Base-by-base conservation (phyloP, 2,329 filamentous ascomycete genomes). In the Aspergillus ustus region DNA sequence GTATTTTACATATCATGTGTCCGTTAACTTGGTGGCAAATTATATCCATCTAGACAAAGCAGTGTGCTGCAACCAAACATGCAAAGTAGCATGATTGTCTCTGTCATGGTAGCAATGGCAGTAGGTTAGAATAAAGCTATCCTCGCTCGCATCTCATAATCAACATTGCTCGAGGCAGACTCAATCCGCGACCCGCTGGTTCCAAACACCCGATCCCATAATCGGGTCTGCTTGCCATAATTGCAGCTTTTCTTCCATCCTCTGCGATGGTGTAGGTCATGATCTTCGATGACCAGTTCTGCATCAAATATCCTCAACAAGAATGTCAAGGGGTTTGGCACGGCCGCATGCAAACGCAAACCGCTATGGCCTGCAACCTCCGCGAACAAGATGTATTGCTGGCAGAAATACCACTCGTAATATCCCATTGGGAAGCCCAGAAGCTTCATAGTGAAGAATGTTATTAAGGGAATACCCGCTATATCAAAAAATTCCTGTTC, bases 351-450 rank as follows among this genome's bases (percentile, higher is more conserved):
- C 8, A 82, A 53, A 0, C 80, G 75, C 13, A 69, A 43, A 9
- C 67, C 67, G 29, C 67, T 68, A 40, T 69, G 67, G 2, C 65
- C 67, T 1, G 65, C 61, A 15, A 68, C 40, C 44, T 69, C 67
- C 15, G 65, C 59, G 20, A 81, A 82, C 17, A 78, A 70, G 29
- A 82, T 69, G 53, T 80, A 82, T 54, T 78, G 71, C 55, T 81
- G 75, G 65, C 79, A 82, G 19, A 82, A 63, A 79, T 79, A 82
- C 77, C 76, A 79, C 46, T 81, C 79, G 51, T 81, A 81, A 64
- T 82, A 82, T 2, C 77, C 78, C 75, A 82, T 77, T 0, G 78
- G 79, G 3, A 81, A 50, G 0, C 78, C 78, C 37, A 77, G 70
- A 0, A 67, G 7, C 57, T 72, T 76, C 40, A 81, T 57, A 1